Conservation (phyloP, 352 stramenopile species). For the Globisporangium perplexum region DNA sequence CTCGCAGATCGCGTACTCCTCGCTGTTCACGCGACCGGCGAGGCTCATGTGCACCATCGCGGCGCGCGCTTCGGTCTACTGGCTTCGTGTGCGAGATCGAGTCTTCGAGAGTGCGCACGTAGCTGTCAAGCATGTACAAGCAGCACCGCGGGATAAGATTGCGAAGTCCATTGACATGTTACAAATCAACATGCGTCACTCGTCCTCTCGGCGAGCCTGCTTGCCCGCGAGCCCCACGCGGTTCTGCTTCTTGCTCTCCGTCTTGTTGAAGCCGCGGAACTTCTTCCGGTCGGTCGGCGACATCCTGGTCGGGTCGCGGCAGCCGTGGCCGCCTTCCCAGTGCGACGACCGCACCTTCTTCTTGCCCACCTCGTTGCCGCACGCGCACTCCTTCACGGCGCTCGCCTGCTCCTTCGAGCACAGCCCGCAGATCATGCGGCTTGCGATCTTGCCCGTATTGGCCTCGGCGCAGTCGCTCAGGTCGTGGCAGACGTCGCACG, state of each 20-base stretch:
- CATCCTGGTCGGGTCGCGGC: constrained; percentile 59
- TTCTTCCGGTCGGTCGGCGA: constrained; percentile 66
- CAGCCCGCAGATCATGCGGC: constrained; percentile 76
- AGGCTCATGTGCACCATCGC: constrained; percentile 14
- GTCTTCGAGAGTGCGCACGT: background rate
- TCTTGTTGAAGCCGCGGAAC: constrained; percentile 71
- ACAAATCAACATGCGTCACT: background rate
- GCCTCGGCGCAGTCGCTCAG: constrained; percentile 60
- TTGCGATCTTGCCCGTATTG: constrained; percentile 72
- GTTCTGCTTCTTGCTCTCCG: constrained; percentile 74
- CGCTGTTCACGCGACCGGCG: constrained; percentile 54
- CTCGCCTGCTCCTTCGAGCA: constrained; percentile 82
- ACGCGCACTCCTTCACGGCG: constrained; percentile 65
- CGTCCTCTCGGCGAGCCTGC: constrained; percentile 7
- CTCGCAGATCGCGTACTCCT: constrained; percentile 73
- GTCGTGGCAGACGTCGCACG: constrained; percentile 80
- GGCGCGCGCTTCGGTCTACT: background rate
- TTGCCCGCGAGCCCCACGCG: constrained; percentile 64
- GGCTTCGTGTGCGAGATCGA: background rate
- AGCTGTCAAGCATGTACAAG: background rate
- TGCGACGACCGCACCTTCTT: constrained; percentile 42
- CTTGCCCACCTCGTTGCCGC: constrained; percentile 59
- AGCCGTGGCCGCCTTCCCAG: constrained; percentile 78
- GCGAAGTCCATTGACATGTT: background rate
- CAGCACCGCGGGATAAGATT: background rate